A percentile compares a stretch with the other conserved stretches of the same genome.
phyloP scores from a whole-genome alignment of 2,329 filamentous ascomycete genomes.

The Lachnellula subtilissima region DNA sequence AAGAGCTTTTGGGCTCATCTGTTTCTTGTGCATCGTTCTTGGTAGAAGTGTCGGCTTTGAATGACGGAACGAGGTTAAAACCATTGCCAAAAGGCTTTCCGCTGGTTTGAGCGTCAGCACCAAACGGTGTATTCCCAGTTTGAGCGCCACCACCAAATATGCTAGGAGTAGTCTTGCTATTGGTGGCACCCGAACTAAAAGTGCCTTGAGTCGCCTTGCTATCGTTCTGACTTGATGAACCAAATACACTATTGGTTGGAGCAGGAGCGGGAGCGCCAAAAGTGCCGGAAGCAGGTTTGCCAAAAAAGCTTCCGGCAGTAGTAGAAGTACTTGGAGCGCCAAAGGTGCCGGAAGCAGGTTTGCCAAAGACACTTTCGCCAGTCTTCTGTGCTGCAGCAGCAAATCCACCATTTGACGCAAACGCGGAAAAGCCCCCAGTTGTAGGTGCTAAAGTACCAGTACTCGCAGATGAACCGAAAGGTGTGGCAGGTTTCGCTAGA shows the following conservation, averaged over 20 bases:
- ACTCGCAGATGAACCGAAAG: conserved; percentile 29
- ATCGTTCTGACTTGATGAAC: conserved; percentile 35
- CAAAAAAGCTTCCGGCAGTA: conserved; percentile 9
- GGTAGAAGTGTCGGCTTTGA: conserved; percentile 44
- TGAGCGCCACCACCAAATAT: conserved; percentile 36
- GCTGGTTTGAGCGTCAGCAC: background rate
- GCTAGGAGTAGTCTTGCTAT: conserved; percentile 14
- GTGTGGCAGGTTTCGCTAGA: conserved; percentile 35
- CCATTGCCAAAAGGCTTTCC: conserved; percentile 11
- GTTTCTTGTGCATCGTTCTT: conserved; percentile 54
- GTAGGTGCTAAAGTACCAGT: conserved; percentile 28
- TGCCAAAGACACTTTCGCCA: conserved; percentile 29
- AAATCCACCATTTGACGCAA: conserved; percentile 53
- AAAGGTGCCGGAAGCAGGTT: conserved; percentile 31
- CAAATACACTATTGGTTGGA: conserved; percentile 8
- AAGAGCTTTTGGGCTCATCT: conserved; percentile 39
- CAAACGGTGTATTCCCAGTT: conserved; percentile 26
- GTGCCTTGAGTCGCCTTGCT: conserved; percentile 13
- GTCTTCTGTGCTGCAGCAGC: conserved; percentile 30
- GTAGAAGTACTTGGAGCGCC: conserved; percentile 20
- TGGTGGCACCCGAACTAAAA: conserved; percentile 3
- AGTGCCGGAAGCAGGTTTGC: conserved; percentile 16
- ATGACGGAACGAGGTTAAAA: conserved; percentile 31
- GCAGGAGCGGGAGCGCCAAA: conserved; percentile 32
- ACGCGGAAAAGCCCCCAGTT: conserved; percentile 48